Base-by-base conservation (phyloP, 306 rosid species). In the Lupinus albus region DNA sequence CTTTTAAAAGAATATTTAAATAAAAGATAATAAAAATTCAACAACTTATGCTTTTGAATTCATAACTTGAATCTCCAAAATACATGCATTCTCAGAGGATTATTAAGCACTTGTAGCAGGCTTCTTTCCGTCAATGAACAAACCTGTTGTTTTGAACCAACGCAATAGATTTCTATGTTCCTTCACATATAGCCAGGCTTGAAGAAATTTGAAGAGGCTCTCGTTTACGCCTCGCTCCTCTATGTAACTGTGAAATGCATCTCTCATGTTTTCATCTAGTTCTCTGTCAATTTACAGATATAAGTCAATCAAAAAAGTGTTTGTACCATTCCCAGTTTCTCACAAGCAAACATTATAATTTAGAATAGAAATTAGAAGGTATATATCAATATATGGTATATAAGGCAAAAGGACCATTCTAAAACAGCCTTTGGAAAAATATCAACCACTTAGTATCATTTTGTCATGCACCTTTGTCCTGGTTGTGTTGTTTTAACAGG, bases 131-230 rank as follows among this genome's bases (percentile, higher is more conserved):
- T 71, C 84, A 61, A 92, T 69, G 78, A 89, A 86, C 68, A 76
- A 38, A 21, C 96, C 98, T 58, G 70, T 73, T 0, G 87, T 78
- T 73, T 82, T 89, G 80, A 89, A 88, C 98, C 98, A 93, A 8
- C 83, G 91, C 98, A 84, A 15, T 11, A 86, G 84, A 82, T 83
- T 86, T 67, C 98, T 82, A 71, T 88, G 95, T 21, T 93, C 94
- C 84, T 88, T 93, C 48, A 92, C 98, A 73, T 89, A 92, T 11
- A 89, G 86, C 98, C 98, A 92, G 13, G 96, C 96, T 73, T 79
- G 96, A 75, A 92, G 98, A 82, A 89, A 92, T 39, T 81, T 88
- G 58, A 92, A 92, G 74, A 89, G 98, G 58, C 72, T 73, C 68
- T 89, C 95, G 13, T 84, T 87, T 49, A 93, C 66, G 5, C 95